Percentiles rank a stretch among this genome's conserved stretches.
These are phyloP conservation scores for Hypoxylon sp. DNA, from an alignment of 2,329 filamentous ascomycete genomes.

Conservation along the genomic window DNA sequence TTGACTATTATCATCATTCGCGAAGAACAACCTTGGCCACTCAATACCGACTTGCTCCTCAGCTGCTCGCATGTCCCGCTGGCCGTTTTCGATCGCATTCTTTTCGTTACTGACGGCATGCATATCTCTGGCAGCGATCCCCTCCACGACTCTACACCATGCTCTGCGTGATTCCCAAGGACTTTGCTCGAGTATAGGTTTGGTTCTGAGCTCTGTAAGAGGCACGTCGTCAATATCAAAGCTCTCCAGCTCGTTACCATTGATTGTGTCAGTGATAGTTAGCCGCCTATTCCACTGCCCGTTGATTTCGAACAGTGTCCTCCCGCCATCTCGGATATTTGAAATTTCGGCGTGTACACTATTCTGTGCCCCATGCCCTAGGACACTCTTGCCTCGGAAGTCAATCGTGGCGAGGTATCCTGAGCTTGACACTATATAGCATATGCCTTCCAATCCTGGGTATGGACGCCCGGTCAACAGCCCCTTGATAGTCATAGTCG, in stretches of 20 bases:
- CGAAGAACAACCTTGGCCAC: slow-evolving; percentile 50
- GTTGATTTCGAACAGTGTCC: slow-evolving; percentile 50
- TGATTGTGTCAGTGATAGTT: slow-evolving; percentile 40
- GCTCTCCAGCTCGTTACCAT: slow-evolving; percentile 34
- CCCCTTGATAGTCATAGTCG: slow-evolving; percentile 48
- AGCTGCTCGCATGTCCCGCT: slow-evolving; percentile 46
- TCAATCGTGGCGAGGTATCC: slow-evolving; percentile 49
- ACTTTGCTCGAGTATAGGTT: slow-evolving; percentile 39
- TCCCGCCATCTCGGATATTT: slow-evolving; percentile 31
- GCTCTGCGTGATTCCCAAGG: slow-evolving; percentile 50
- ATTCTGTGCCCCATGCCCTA: slow-evolving; percentile 43
- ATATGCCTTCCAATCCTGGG: slow-evolving; percentile 49
- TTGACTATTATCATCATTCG: slow-evolving; percentile 16
- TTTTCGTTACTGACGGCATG: slow-evolving; percentile 37
- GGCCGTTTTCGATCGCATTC: slow-evolving; percentile 46
- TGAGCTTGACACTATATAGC: slow-evolving; percentile 50
- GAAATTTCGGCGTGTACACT: slow-evolving; percentile 47
- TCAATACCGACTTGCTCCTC: slow-evolving; percentile 38
- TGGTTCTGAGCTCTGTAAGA: slow-evolving; percentile 24
- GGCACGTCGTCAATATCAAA: slow-evolving; percentile 46
- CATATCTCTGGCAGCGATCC: slow-evolving; percentile 43
- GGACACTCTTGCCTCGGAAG: slow-evolving; percentile 43
- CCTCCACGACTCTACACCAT: slow-evolving; percentile 44
- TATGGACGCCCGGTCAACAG: slow-evolving; percentile 46
- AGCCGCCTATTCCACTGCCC: slow-evolving; percentile 51